Percentiles rank a stretch among this genome's conserved stretches.
Evolutionary conservation across 2,329 filamentous ascomycete species (phyloP).

Genomic region (Allantophomopsis lycopodina): DNA sequence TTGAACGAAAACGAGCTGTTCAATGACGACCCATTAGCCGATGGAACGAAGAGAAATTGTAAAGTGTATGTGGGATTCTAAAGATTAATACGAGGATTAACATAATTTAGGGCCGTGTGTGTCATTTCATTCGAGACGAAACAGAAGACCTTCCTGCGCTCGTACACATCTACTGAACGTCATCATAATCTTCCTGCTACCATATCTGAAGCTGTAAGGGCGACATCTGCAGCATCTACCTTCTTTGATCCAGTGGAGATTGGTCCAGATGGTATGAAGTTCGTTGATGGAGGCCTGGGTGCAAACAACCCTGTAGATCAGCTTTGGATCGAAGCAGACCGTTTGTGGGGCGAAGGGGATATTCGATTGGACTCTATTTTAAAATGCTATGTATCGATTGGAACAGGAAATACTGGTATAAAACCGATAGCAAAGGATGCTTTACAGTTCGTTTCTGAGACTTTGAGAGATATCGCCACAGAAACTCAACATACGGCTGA

Average conservation of each 20-base stretch:
- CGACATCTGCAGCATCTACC: constrained; percentile 18
- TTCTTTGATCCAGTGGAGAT: constrained; percentile 13
- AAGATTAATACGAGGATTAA: too few species aligned
- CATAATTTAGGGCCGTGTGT: too few species aligned
- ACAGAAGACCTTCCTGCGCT: too few species aligned
- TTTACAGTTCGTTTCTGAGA: neutral
- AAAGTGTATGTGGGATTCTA: too few species aligned
- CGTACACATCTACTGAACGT: too few species aligned
- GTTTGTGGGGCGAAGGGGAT: neutral
- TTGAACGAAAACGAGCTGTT: too few species aligned
- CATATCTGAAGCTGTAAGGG: constrained; percentile 16
- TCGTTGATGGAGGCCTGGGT: constrained; percentile 3
- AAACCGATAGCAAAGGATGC: neutral
- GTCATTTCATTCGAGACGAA: too few species aligned
- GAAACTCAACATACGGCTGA: neutral
- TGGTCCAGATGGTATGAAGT: neutral
- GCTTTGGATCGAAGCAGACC: neutral
- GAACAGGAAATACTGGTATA: neutral
- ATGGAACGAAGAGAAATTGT: too few species aligned
- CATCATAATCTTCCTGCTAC: too few species aligned
- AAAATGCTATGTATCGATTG: neutral
- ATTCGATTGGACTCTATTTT: neutral
- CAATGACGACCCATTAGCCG: too few species aligned
- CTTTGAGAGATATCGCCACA: neutral
- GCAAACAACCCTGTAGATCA: constrained; percentile 2